A percentile compares a stretch with the other conserved stretches of the same genome.
Evolutionary conservation across 1,284 basidiomycete genomes (phyloP).

Genomic region (Microstroma glucosiphilum): DNA sequence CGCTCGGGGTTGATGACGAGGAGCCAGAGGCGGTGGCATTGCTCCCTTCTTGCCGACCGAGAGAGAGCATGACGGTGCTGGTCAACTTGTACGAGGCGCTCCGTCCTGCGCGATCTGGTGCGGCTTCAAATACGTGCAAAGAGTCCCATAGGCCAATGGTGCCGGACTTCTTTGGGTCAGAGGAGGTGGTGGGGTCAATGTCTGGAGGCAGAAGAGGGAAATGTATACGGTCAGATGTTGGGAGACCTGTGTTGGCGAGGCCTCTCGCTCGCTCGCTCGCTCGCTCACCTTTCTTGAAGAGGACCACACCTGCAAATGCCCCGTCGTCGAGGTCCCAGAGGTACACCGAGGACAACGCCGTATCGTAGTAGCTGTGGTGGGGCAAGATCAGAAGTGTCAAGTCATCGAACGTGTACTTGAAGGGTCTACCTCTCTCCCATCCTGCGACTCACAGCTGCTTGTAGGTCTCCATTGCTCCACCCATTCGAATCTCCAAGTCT

Average conservation of each 20-base stretch:
- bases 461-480: conserved; percentile 95
- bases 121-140: conserved; percentile 92
- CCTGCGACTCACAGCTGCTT: conserved; percentile 69
- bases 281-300: conserved; percentile 85
- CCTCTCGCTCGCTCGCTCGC: not conserved
- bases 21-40: conserved; percentile 25
- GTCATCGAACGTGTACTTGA: not conserved
- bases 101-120: conserved; percentile 57
- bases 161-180: conserved; percentile 27
- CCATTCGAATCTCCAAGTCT: conserved; percentile 84
- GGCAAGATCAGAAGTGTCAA: not conserved
- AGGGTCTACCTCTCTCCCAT: not conserved
- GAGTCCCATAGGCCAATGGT: conserved; percentile 83
- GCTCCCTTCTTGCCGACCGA: conserved; percentile 61
- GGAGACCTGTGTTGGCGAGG: too few relatives aligned
- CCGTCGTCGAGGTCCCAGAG: conserved; percentile 92
- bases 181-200: conserved; percentile 8
- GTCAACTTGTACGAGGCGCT: conserved; percentile 95
- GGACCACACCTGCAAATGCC: conserved; percentile 85
- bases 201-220: not conserved
- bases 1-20: too few relatives aligned
- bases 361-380: conserved; percentile 79
- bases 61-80: conserved; percentile 93
- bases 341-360: conserved; percentile 93
- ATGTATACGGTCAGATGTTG: too few relatives aligned